Evolutionary conservation across 805 yeast genomes (phyloP).

Genomic region (Spathaspora gorwiae): DNA sequence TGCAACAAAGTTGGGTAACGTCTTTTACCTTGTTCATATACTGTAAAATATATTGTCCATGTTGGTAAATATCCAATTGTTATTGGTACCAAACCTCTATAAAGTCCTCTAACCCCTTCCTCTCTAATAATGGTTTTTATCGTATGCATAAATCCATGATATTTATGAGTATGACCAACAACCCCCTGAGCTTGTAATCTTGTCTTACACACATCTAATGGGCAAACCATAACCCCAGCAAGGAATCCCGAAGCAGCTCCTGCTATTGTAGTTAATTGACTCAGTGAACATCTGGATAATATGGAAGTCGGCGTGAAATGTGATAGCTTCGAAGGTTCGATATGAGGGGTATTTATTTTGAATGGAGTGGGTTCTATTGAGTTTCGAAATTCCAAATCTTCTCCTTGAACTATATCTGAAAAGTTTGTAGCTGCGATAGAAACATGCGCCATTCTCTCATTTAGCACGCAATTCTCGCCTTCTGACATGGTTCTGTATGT

Average conservation of each 20-base stretch:
- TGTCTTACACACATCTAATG: conserved; percentile 93
- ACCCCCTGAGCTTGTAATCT: conserved; percentile 86
- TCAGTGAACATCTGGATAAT: conserved; percentile 28
- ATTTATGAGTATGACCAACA: conserved; percentile 27
- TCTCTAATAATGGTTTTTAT: conserved; percentile 61
- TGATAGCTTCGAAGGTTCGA: conserved; percentile 8
- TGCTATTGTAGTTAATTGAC: conserved; percentile 69
- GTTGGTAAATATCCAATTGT: conserved; percentile 93
- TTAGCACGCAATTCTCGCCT: background rate
- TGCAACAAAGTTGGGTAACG: conserved; percentile 43
- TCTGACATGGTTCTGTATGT: background rate
- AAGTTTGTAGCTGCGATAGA: conserved; percentile 12
- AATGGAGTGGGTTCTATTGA: conserved; percentile 15
- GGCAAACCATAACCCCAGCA: conserved; percentile 88
- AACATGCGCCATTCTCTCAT: background rate
- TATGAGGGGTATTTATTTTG: conserved; percentile 9
- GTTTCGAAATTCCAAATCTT: conserved; percentile 30
- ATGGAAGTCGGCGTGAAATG: conserved; percentile 16
- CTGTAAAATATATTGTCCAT: conserved; percentile 93
- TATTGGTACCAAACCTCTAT: conserved; percentile 90
- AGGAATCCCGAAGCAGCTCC: conserved; percentile 94
- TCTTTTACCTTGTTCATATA: conserved; percentile 74
- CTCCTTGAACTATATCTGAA: conserved; percentile 35
- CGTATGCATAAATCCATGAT: conserved; percentile 61
- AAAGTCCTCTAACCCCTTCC: conserved; percentile 80